These are phyloP conservation scores for Ceratocystis eucalypticola DNA, from an alignment of 2,329 filamentous ascomycete genomes.

Conservation along the genomic window DNA sequence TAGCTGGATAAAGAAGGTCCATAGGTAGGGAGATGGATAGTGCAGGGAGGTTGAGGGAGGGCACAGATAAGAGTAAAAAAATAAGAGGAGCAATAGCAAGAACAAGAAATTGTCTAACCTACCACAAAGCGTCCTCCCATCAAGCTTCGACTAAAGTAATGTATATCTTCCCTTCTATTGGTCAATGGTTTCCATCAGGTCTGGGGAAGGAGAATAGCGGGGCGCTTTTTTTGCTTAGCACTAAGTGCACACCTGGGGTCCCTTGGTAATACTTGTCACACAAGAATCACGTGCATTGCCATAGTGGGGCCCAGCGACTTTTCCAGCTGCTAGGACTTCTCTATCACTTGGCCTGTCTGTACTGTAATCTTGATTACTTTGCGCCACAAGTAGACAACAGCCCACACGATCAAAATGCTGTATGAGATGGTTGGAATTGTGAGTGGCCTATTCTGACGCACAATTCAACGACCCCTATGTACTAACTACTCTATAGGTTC, in stretches of 20 bases:
- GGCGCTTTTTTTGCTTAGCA: background rate
- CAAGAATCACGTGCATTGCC: background rate
- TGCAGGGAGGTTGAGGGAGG: background rate
- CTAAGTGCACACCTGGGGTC: background rate
- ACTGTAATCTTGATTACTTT: background rate
- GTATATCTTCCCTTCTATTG: background rate
- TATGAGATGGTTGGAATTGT: constrained; percentile 97
- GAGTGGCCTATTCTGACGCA: constrained; percentile 29
- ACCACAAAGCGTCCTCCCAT: background rate
- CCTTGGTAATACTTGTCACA: background rate
- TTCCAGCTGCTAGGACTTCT: background rate
- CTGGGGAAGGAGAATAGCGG: background rate
- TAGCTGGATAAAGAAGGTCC: background rate
- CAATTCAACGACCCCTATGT: constrained; percentile 1
- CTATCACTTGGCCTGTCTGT: background rate
- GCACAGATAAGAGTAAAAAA: background rate
- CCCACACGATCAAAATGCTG: constrained; percentile 51
- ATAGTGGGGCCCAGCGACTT: constrained; percentile 3
- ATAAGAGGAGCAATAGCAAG: background rate
- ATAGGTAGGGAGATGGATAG: background rate
- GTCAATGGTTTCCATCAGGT: background rate
- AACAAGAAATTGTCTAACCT: background rate
- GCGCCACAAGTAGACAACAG: background rate
- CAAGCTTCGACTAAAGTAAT: background rate
- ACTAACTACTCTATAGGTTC: constrained; percentile 48